These are phyloP conservation scores for Cladosporium sp. DNA, from an alignment of 2,329 filamentous ascomycete genomes.

Conservation along the genomic window DNA sequence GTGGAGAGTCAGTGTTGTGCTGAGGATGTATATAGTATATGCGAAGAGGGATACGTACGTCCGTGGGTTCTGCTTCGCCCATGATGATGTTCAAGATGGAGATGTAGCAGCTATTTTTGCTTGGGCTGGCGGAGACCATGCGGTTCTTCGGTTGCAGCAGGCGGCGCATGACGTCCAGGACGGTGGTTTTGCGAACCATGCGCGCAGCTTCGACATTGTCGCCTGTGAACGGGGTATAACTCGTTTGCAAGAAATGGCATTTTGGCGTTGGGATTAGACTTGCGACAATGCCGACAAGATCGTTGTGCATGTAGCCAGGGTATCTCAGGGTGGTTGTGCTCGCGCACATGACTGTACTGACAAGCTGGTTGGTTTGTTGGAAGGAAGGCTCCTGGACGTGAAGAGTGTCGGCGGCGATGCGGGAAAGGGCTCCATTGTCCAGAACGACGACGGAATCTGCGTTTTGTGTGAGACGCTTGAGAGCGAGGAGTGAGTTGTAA, in stretches of 20 bases:
- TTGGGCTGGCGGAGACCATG: conserved; percentile 95
- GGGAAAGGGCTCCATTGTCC: conserved; percentile 88
- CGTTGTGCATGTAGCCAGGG: conserved; percentile 99
- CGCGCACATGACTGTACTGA: conserved; percentile 96
- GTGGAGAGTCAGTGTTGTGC: not conserved
- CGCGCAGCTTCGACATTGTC: conserved; percentile 96
- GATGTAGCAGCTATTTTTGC: conserved; percentile 98
- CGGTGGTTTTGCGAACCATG: conserved; percentile 96
- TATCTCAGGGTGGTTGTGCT: conserved; percentile 95
- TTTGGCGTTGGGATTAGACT: conserved; percentile 93
- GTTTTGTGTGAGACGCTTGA: conserved; percentile 89
- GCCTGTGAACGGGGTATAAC: conserved; percentile 95
- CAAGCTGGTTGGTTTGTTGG: conserved; percentile 95
- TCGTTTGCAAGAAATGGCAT: conserved; percentile 97
- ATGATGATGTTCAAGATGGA: conserved; percentile 99
- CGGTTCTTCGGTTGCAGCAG: conserved; percentile 96
- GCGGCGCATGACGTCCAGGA: conserved; percentile 94
- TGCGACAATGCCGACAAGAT: conserved; percentile 93
- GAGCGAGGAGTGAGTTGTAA: conserved; percentile 92
- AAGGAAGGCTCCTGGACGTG: conserved; percentile 96
- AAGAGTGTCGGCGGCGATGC: conserved; percentile 89
- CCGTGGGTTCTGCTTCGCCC: conserved; percentile 95
- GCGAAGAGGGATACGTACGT: conserved; percentile 47
- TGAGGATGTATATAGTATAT: conserved; percentile 6
- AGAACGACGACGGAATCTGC: conserved; percentile 96